Evolutionary conservation across 208 protist species (phyloP).

Genomic region (Borovskyia barvae): DNA sequence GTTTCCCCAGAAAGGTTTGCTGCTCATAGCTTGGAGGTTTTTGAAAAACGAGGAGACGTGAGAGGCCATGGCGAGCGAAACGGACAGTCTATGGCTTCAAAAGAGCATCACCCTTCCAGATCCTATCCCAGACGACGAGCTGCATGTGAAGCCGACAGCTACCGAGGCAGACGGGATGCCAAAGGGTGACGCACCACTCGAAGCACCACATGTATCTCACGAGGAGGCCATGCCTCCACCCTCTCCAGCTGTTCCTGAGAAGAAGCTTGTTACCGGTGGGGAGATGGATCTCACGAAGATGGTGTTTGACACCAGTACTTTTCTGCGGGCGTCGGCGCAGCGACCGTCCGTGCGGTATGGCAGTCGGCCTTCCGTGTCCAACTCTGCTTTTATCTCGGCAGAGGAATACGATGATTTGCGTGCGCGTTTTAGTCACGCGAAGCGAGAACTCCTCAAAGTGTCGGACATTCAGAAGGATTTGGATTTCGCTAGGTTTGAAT

Average conservation of each 20-base stretch:
- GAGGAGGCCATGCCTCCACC: constrained; percentile 16
- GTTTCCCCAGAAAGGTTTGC: too few relatives aligned
- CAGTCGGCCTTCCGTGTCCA: constrained; percentile 54
- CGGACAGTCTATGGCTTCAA: constrained; percentile 85
- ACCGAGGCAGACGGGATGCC: too few relatives aligned
- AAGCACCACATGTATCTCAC: too few relatives aligned
- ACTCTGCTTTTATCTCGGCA: constrained; percentile 57
- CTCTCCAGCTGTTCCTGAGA: constrained; percentile 6
- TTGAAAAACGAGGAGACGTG: neutral
- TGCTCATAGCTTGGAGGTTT: too few relatives aligned
- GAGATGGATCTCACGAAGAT: constrained; percentile 70
- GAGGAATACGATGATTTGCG: constrained; percentile 86
- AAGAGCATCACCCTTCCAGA: constrained; percentile 78
- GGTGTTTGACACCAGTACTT: constrained; percentile 43
- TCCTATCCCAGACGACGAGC: constrained; percentile 50
- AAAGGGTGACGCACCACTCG: too few relatives aligned
- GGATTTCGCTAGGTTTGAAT: constrained; percentile 74
- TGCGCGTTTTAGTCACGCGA: constrained; percentile 60
- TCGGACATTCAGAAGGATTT: constrained; percentile 77
- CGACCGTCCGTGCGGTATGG: constrained; percentile 44
- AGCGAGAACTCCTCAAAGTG: constrained; percentile 74
- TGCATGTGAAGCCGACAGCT: constrained; percentile 1
- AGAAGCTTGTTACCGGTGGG: neutral
- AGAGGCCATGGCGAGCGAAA: constrained; percentile 5
- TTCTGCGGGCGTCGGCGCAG: constrained; percentile 33